A percentile compares a stretch with the other conserved stretches of the same genome.
These are phyloP conservation scores for Skeletonema grethae DNA, from an alignment of 108 stramenopile species.

Conservation along the genomic window DNA sequence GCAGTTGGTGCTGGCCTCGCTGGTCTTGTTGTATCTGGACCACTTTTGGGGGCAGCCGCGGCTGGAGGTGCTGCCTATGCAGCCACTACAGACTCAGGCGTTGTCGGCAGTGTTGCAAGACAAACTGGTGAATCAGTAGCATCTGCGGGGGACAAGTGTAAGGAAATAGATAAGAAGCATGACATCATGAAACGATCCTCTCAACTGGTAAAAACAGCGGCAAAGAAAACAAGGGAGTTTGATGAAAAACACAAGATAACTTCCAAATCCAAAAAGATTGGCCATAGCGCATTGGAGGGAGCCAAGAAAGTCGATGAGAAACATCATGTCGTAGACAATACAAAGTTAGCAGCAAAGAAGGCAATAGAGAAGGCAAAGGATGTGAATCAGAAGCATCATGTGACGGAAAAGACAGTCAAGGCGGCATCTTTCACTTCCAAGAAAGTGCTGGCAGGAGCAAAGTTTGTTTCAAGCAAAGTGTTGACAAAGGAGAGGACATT, in stretches of 20 bases:
- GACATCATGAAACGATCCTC: conserved; percentile 18
- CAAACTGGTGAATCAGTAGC: conserved; percentile 63
- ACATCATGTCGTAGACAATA: conserved; percentile 72
- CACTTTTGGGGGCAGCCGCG: conserved; percentile 59
- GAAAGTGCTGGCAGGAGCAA: conserved; percentile 5
- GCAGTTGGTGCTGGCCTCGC: conserved; percentile 61
- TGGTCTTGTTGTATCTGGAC: conserved; percentile 66
- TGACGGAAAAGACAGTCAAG: conserved; percentile 46
- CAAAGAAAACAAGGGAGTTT: conserved; percentile 48
- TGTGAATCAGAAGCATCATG: conserved; percentile 65
- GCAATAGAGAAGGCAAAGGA: conserved; percentile 50
- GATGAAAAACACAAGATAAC: conserved; percentile 65
- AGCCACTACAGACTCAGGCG: conserved; percentile 45
- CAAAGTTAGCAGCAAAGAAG: conserved; percentile 50
- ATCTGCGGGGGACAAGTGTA: conserved; percentile 49
- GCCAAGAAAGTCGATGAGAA: conserved; percentile 64
- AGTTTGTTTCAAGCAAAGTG: conserved; percentile 7
- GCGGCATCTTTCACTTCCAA: conserved; percentile 26
- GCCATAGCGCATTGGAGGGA: conserved; percentile 5
- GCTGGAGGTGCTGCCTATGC: conserved; percentile 62
- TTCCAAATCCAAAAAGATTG: conserved; percentile 23
- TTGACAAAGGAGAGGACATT: conserved; percentile 1
- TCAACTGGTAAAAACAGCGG: conserved; percentile 18
- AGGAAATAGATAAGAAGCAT: conserved; percentile 41
- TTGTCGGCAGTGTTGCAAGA: conserved; percentile 58